Percentiles rank a stretch among this genome's conserved stretches.
Conservation (phyloP, 768 basidiomycete genomes). For the Agaricus bisporus region DNA sequence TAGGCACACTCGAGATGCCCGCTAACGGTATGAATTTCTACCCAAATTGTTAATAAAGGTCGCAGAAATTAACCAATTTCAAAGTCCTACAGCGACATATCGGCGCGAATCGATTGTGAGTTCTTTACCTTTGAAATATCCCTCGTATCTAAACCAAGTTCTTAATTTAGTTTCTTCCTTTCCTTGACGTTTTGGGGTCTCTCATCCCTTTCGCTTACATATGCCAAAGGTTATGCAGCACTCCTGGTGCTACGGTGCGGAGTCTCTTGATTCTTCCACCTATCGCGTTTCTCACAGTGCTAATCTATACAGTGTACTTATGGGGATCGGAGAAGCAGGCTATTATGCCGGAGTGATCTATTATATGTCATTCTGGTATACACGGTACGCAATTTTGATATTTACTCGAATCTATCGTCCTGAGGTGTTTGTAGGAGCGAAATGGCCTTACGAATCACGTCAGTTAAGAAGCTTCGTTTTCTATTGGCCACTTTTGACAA, state of each 20-base stretch:
- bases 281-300: no score
- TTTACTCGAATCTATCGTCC: background rate
- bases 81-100: conserved; percentile 50
- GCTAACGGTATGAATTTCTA: conserved; percentile 35
- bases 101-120: conserved; percentile 51
- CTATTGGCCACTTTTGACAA: background rate
- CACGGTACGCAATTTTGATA: conserved; percentile 20
- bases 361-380: conserved; percentile 56
- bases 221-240: conserved; percentile 47
- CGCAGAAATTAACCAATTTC: background rate
- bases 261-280: background rate
- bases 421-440: conserved; percentile 28
- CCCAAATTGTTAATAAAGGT: no score
- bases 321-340: conserved; percentile 58
- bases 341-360: conserved; percentile 60
- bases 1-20: conserved; percentile 51
- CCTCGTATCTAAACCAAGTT: background rate
- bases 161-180: conserved; percentile 40
- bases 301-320: conserved; percentile 29
- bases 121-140: background rate
- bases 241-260: conserved; percentile 41
- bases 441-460: conserved; percentile 46
- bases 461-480: background rate
- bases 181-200: conserved; percentile 49
- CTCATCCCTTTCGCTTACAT: conserved; percentile 45